Base-by-base conservation (phyloP, 1,139 yeast genomes). In the Candida albicans region DNA sequence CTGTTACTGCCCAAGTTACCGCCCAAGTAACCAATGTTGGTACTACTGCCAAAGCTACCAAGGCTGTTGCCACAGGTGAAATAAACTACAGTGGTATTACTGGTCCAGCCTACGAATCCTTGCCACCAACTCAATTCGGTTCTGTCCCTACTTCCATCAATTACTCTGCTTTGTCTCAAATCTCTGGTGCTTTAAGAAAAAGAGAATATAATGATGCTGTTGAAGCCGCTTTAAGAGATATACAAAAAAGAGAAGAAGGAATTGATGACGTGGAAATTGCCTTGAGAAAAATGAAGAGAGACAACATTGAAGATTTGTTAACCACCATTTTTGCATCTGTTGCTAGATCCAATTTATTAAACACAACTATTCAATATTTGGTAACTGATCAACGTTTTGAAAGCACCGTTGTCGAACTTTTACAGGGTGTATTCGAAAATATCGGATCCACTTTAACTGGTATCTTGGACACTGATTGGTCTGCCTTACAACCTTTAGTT, bases 221-320 rank as follows among this genome's bases (percentile, higher is more conserved):
- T 29, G 45, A 40, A 22, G 14, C 32, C 5, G 47, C 38, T 2
- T 42, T 48, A 24, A 25, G 36, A 24, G 43, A 35, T 8, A 44
- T 42, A 33, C 29, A 33, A 29, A 48, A 48, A 44, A 49, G 52
- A 42, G 37, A 48, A 13, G 40, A 46, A 9, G 48, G 45, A 12
- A 50, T 46, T 15, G 46, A 43, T 33, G 46, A 42, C 33, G 42
- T 48, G 27, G 49, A 43, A 33, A 34, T 41, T 34, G 47, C 43
- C 5, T 27, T 41, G n/a, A 24, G 29, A 11, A 27, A 54, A 38
- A 52, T 51, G 39, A 65, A 56, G 50, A 64, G 72, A 56, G 68
- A 64, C 51, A 66, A 67, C 45, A 52, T 67, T 39, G 65, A 61
- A 48, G 69, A 66, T 43, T 62, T 67, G 47, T 54, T 65, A 26